These are phyloP conservation scores for Citrus mangshanensis DNA, from an alignment of 345 rosid species.

Conservation along the genomic window DNA sequence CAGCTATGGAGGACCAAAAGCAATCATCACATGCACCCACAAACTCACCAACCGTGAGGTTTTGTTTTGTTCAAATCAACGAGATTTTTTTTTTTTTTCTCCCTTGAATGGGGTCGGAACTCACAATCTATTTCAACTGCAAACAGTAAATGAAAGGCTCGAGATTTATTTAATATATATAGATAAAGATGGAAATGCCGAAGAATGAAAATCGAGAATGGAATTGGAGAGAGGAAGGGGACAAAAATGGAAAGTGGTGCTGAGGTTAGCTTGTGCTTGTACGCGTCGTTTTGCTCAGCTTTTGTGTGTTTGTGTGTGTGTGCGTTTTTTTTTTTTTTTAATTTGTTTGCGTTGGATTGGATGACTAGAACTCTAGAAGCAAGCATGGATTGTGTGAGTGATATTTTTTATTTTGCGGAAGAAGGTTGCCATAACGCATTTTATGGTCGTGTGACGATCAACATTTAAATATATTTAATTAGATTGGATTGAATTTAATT, in stretches of 20 bases:
- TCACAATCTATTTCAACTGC: neutral
- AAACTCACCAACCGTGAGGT: slow-evolving; percentile 3
- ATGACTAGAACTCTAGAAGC: no score
- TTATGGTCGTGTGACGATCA: no score
- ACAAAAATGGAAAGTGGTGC: neutral
- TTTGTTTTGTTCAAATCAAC: neutral
- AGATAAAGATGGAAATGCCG: neutral
- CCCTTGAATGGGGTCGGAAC: neutral
- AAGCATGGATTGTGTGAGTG: no score
- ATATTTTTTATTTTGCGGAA: no score
- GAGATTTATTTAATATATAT: neutral
- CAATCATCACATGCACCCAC: neutral
- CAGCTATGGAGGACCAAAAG: neutral
- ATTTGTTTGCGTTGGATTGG: no score
- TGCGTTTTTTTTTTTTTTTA: no score
- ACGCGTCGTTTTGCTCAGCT: neutral
- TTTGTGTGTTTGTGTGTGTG: no score
- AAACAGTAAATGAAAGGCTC: neutral
- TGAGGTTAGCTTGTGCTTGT: neutral
- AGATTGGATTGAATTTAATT: no score
- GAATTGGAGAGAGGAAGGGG: neutral
- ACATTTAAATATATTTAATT: no score
- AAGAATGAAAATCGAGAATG: neutral
- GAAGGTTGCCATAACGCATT: no score
- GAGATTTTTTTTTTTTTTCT: neutral